Evolutionary conservation across 2,329 filamentous ascomycete species (phyloP), one percentile per base, ranked within the genome.

Genomic region (Ceratocystiopsis minuta): DNA sequence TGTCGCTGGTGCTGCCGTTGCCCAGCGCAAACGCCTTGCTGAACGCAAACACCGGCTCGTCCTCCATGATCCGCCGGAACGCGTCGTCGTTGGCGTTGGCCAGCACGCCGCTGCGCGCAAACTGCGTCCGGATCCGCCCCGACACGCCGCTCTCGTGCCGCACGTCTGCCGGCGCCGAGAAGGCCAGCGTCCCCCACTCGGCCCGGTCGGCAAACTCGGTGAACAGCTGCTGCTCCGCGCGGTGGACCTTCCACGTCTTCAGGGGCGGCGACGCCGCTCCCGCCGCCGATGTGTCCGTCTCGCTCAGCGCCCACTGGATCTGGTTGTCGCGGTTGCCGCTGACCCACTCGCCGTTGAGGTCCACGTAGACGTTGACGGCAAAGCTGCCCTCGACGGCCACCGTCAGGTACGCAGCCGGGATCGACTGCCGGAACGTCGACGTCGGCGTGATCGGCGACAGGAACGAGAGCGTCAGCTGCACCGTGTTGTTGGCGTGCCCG

Each of bases 101-200:
- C 16, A 92, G 59, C 1, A 65, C 68, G 5, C 81, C 78, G 13
- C 68, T 76, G 44, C 67, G 65, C 1, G 83, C 73, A 57, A 92
- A 93, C 2, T 68, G 65, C 48, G 75, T 72, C 41, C 83, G 72
- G 17, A 90, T 61, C 10, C 66, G 47, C 3, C 65, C 67, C 7
- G 83, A 80, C 16, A 74, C 75, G 28, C 82, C 84, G 47, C 72
- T 73, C 58, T 88, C 75, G 54, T 87, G 78, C 20, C 70, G 64
- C 16, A 72, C 73, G 53, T 78, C 69, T 48, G 66, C 62, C 17
- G 84, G 81, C 2, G 68, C 83, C 17, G 79, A 79, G 54, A 92
- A 84, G 57, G 83, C 72, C 44, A 92, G 58, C 24, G 75, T 79
- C 4, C 85, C 85, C 85, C 85, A 92, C 69, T 92, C 84, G 1